Base-by-base conservation (phyloP, 345 rosid species). In the Erodium maritimum region DNA sequence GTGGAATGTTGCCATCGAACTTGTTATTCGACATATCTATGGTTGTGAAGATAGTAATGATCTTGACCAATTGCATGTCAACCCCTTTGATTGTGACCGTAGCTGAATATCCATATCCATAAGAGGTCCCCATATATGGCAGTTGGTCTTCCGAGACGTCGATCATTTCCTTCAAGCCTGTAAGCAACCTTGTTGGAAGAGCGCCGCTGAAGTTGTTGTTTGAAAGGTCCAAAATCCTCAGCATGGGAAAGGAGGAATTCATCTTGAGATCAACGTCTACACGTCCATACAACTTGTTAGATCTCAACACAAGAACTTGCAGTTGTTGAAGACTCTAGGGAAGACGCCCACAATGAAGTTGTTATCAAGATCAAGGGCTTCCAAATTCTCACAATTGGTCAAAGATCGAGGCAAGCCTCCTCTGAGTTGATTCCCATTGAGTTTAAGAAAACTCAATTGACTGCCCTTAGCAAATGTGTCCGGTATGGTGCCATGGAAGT, bases 291-390 rank as follows among this genome's bases (percentile, higher is more conserved):
- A 80, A 37, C 4, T 24, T 67, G 45, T 72, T 77, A 4, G 69
- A 70, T 0, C 55, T 3, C 4, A 73, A n/a, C 9, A 51, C 20
- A 46, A 78, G 73, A 21, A 67, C 71, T 29, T 68, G 65, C 4
- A 73, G 57, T 13, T 3, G 0, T 59, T 57, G 3, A 75, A 74
- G 48, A 52, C 5, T 61, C 1, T n/a, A 0, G 73, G 80, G 19
- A 80, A 72, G 5, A 23, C 53, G 45, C 52, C 76, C 1, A 61
- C 45, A 5, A 77, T 53, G n/a, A 23, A 33, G 17, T 75, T 80
- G 60, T 69, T 66, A 1, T 66, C 64, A 5, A 81, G 24, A 34
- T 78, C 69, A 0, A 78, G 8, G 22, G 76, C 54, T 55, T 71
- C 59, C 16, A 81, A 17, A 6, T 6, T 1, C 25, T 12, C 34